phyloP scores from a whole-genome alignment of 179 eudicot genomes.

The Beta lomatogona region DNA sequence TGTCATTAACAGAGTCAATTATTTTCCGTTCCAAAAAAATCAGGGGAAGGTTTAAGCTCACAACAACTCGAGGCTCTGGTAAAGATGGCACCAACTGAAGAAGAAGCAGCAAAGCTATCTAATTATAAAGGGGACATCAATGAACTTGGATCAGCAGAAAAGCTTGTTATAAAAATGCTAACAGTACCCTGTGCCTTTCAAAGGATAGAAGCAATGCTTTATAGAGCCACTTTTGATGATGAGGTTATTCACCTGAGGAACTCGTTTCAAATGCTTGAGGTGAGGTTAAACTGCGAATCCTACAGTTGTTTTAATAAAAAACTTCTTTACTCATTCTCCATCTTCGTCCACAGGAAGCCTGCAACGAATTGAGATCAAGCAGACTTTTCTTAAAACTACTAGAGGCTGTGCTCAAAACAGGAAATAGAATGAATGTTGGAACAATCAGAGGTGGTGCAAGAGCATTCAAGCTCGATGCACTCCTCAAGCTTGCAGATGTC shows the following conservation, averaged over 20 bases:
- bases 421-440: conserved; percentile 94
- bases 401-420: conserved; percentile 96
- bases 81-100: conserved; percentile 92
- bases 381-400: conserved; percentile 83
- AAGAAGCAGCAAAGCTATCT: conserved; percentile 74
- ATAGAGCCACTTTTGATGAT: conserved; percentile 84
- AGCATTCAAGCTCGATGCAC: conserved; percentile 95
- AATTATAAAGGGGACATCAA: conserved; percentile 59
- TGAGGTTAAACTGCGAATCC: conserved; percentile 30
- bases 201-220: conserved; percentile 95
- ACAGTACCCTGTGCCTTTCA: conserved; percentile 69
- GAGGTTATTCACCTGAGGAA: conserved; percentile 78
- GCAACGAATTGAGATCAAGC: conserved; percentile 92
- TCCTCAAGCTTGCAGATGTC: conserved; percentile 91
- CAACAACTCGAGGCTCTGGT: conserved; percentile 83
- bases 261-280: conserved; percentile 92
- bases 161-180: conserved; percentile 62
- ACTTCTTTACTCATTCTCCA: neutral
- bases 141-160: conserved; percentile 85
- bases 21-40: neutral
- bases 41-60: conserved; percentile 78
- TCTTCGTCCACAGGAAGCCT: conserved; percentile 66
- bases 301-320: neutral
- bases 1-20: neutral
- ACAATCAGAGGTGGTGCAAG: conserved; percentile 95